phyloP scores from a whole-genome alignment of 352 stramenopile species.

The Globisporangium emineosum region DNA sequence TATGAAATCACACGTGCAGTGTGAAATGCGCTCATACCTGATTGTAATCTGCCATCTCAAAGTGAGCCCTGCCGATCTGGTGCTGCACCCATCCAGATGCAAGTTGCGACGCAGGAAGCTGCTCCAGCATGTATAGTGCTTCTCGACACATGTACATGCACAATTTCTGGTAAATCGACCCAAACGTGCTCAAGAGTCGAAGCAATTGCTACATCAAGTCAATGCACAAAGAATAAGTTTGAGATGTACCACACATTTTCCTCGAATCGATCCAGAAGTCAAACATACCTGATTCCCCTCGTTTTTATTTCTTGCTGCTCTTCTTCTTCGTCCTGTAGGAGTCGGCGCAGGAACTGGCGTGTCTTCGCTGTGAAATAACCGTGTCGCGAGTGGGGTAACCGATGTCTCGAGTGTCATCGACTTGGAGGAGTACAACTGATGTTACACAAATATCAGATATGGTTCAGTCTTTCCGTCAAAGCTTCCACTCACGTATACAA shows the following conservation, averaged over 20 bases:
- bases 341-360: conserved; percentile 7
- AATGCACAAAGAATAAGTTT: too few species aligned
- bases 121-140: conserved; percentile 86
- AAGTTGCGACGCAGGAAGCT: conserved; percentile 80
- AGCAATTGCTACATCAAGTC: conserved; percentile 33
- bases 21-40: conserved; percentile 19
- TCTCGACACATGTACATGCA: conserved; percentile 80
- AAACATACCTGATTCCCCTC: conserved; percentile 13
- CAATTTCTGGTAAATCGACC: conserved; percentile 68
- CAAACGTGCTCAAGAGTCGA: conserved; percentile 63
- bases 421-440: conserved; percentile 1
- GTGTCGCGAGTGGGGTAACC: conserved; percentile 18
- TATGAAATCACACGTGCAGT: neutral
- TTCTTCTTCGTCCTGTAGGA: neutral
- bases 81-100: conserved; percentile 94
- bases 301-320: neutral
- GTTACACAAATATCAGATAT: neutral
- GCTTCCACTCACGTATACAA: too few species aligned
- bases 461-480: neutral
- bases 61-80: conserved; percentile 92
- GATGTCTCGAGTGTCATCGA: neutral
- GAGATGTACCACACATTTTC: too few species aligned
- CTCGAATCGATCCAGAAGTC: too few species aligned
- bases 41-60: conserved; percentile 95
- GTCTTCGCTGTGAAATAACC: conserved; percentile 15